phyloP scores from a whole-genome alignment of 2,329 filamentous ascomycete species.

The Curvularia hawaiiensis region DNA sequence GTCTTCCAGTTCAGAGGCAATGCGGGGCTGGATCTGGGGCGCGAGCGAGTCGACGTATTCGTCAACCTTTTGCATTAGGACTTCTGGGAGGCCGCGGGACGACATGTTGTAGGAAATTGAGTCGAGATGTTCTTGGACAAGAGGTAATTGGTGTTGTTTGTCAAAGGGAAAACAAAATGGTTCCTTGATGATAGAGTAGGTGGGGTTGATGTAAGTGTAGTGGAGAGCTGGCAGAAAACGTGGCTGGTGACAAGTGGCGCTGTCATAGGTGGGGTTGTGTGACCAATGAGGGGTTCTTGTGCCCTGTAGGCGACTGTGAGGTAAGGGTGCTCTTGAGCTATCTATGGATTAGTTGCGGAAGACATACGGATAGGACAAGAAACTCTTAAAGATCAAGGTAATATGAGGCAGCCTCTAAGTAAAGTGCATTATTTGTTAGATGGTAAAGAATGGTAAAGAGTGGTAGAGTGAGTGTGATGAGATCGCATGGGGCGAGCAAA shows the following conservation, averaged over 20 bases:
- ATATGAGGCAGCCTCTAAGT: not conserved
- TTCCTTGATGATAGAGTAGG: not conserved
- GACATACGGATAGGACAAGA: not conserved
- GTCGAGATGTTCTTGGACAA: not conserved
- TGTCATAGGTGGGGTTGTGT: not conserved
- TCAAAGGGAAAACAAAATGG: not conserved
- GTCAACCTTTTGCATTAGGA: slow-evolving; percentile 36
- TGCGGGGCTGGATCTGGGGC: slow-evolving; percentile 41
- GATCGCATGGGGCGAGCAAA: no score
- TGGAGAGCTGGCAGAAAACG: slow-evolving; percentile 3
- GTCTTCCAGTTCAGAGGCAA: slow-evolving; percentile 34
- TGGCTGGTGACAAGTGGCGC: slow-evolving; percentile 10
- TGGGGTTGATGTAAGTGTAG: not conserved
- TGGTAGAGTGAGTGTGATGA: no score
- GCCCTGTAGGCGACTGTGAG: not conserved
- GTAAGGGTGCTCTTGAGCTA: not conserved
- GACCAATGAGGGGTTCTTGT: not conserved
- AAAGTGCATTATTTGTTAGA: not conserved
- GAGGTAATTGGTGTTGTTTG: not conserved
- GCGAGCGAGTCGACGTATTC: slow-evolving; percentile 40
- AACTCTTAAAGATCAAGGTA: not conserved
- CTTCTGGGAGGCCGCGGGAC: slow-evolving; percentile 29
- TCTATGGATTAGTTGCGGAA: not conserved
- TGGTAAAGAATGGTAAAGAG: no score
- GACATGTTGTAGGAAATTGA: slow-evolving; percentile 17